Evolutionary conservation across 257 asterid genomes (phyloP).

Genomic region (Salvia rosmarinus): DNA sequence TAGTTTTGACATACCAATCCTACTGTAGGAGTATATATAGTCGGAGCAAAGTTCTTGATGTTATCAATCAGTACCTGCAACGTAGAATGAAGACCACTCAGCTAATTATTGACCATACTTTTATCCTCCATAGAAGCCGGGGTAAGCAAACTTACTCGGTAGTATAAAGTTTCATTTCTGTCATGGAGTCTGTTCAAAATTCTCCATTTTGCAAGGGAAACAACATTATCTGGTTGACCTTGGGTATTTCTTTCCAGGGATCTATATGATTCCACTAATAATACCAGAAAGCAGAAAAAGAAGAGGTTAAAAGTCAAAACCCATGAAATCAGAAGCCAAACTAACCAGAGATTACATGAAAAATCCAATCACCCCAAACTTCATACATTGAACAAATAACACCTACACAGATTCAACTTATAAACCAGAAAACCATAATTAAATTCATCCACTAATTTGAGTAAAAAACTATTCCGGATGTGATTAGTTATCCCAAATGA

Average conservation of each 20-base stretch:
- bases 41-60: constrained; percentile 87
- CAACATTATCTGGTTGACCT: constrained; percentile 64
- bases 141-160: constrained; percentile 67
- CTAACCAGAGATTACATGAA: constrained; percentile 15
- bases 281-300: constrained; percentile 38
- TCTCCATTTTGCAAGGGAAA: constrained; percentile 95
- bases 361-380: constrained; percentile 4
- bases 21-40: constrained; percentile 96
- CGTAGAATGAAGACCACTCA: constrained; percentile 29
- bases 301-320: constrained; percentile 29
- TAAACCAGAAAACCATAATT: constrained; percentile 3
- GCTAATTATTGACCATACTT: constrained; percentile 19
- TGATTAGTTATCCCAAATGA: not conserved
- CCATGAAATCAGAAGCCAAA: not conserved
- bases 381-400: not conserved
- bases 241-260: constrained; percentile 90
- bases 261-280: constrained; percentile 86
- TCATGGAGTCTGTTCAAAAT: constrained; percentile 95
- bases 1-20: constrained; percentile 99
- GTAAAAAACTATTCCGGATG: not conserved
- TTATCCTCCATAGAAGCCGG: constrained; percentile 22
- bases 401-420: not conserved
- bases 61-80: constrained; percentile 90
- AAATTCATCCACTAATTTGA: constrained; percentile 15
- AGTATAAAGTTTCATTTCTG: constrained; percentile 96